Evolutionary conservation across 345 rosid species (phyloP), one percentile per base, ranked within the genome.

Genomic region (Citrus medica): DNA sequence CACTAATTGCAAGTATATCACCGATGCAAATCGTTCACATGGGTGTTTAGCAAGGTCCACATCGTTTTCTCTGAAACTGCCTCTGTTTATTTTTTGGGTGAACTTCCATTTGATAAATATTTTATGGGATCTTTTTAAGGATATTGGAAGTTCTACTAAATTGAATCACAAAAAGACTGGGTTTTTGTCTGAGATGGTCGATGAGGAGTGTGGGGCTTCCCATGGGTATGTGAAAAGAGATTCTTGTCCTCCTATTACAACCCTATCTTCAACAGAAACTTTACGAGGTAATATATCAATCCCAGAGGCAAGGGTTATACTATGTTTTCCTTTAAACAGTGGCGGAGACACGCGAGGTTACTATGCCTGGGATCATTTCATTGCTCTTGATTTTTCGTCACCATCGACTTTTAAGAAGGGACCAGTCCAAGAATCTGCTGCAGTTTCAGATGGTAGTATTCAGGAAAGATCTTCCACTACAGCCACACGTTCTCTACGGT

Each of bases 41-140:
- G 88, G 80, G 61, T 83, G 82, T 68, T 79, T 80, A 71, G 71
- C 76, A 16, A 84, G 87, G 69, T 69, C 86, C 71, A 83, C 79
- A 69, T 88, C 82, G 59, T 91, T 92, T 80, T 90, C 93, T 28
- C 76, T 94, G 86, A 83, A 83, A 74, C 79, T 94, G 70, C 98
- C 99, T 14, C 87, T 87, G 53, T 85, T 91, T 46, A 73, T 83
- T 73, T 77, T 90, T 61, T 96, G 99, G 99, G 83, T 90, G 84
- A 84, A 91, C 86, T 87, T 89, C 78, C 71, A 79, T 69, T 87
- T 89, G 75, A 84, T 90, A 66, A 79, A 84, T 59, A 79, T 73
- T 86, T 68, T 96, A 73, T 76, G 88, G 79, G 82, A 87, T 80
- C 93, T 96, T 74, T 70, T 86, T 74, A 85, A 84, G 63, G 87